Base-by-base conservation (phyloP, 495 filamentous ascomycete species). In the Penicillium canariense region DNA sequence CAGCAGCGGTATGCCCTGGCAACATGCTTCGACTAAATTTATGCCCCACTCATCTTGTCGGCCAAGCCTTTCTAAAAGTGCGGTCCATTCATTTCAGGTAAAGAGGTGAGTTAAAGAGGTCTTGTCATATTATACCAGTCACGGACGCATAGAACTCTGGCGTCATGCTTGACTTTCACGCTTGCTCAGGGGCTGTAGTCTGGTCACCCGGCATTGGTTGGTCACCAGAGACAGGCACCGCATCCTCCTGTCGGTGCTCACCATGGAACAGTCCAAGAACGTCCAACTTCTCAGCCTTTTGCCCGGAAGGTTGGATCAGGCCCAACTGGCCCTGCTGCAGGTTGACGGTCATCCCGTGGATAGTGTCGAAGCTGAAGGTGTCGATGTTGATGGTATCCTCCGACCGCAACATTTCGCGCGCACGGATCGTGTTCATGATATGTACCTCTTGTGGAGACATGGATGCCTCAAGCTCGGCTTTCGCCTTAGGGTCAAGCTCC, bases 271-370 rank as follows among this genome's bases (percentile, higher is more conserved):
- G 6, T 5, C 47, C 47, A 15, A 50, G 28, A 26, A 31, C 47
- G 23, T 50, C 47, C 5, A 50, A 5, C 7, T 50, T 32, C 34
- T 50, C 20, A 11, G n/a, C 20, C 17, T 50, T 20, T 35, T 27
- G 20, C 7, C 32, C 30, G 7, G 20, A 36, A 9, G 47, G 14
- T 22, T 50, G 38, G 27, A 52, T 14, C 8, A 52, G 50, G 8
- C 43, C 39, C 12, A 61, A 44, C 3, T 49, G 34, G 10, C 72
- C 72, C 11, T 47, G 60, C 47, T 63, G 52, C 54, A 73, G 26
- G 23, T 63, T 63, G 5, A 71, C 67, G 17, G 59, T 63, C 11
- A 69, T 42, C 1, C 74, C 74, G 15, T 72, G 63, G 50, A 77
- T 70, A 8, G 59, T 52, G 48, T 77, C 73, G 9, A 45, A 43